These are phyloP conservation scores for Sugiyamaella castrensis DNA, from an alignment of 1,139 yeast species.

Conservation along the genomic window DNA sequence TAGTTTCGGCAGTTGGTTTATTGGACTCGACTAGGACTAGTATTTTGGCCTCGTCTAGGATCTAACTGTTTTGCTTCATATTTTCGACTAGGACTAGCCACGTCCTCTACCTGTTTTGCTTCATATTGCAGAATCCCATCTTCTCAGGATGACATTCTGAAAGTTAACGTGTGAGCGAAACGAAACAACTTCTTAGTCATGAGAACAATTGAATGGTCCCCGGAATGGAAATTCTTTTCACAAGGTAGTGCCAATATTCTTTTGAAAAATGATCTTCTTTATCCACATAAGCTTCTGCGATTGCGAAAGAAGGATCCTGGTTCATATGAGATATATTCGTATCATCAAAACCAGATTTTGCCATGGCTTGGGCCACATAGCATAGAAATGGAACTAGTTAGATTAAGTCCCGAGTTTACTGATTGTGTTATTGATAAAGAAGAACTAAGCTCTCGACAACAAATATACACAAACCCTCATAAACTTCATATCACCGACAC, in stretches of 20 bases:
- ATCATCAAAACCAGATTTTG: constrained; percentile 15
- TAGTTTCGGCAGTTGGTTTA: no score
- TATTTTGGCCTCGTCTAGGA: no score
- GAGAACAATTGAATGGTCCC: constrained; percentile 3
- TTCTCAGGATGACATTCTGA: no score
- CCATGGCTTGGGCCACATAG: constrained; percentile 21
- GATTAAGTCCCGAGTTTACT: constrained; percentile 9
- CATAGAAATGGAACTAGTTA: constrained; percentile 21
- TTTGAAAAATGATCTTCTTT: constrained; percentile 12
- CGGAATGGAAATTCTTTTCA: constrained; percentile 27
- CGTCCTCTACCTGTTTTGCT: no score
- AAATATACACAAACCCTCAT: constrained; percentile 14
- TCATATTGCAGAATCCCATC: no score
- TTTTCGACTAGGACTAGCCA: no score
- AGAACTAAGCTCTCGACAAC: no score
- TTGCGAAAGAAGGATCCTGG: constrained; percentile 25
- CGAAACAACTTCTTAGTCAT: not conserved
- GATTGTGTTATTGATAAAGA: constrained; percentile 4
- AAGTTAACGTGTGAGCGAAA: no score
- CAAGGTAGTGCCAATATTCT: constrained; percentile 33
- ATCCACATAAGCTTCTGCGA: constrained; percentile 25
- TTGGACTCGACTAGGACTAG: no score
- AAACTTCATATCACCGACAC: not conserved
- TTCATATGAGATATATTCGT: constrained; percentile 19
- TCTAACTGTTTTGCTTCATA: no score